Conservation (phyloP, 805 yeast genomes). For the Phaffomyces opuntiae region DNA sequence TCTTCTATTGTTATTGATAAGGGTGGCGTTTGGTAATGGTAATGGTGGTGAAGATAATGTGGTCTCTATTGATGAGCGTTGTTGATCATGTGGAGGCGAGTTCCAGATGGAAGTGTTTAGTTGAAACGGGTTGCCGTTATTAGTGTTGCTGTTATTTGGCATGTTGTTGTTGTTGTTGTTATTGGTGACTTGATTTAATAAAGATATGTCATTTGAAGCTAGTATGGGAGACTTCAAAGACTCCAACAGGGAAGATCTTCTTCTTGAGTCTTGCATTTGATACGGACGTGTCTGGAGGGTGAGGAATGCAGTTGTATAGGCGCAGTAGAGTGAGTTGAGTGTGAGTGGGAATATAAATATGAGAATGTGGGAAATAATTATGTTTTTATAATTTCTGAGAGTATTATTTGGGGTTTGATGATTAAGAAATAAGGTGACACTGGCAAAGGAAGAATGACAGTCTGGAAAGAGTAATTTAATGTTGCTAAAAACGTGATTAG, state of each 20-base stretch:
- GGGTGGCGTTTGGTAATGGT: neutral
- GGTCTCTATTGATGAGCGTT: too few species aligned
- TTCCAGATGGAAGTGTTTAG: slow-evolving; percentile 12
- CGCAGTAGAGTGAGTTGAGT: too few species aligned
- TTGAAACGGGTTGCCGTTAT: slow-evolving; percentile 10
- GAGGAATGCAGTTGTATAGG: neutral
- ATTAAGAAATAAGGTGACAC: too few species aligned
- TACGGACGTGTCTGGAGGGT: neutral
- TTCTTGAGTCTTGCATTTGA: slow-evolving; percentile 3
- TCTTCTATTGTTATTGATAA: neutral
- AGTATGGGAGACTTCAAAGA: slow-evolving; percentile 11
- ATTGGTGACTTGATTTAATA: neutral
- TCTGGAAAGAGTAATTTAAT: too few species aligned
- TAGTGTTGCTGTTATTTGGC: neutral
- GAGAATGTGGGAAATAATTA: neutral
- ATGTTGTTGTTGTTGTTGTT: neutral
- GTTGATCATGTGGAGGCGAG: too few species aligned
- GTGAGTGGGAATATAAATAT: too few species aligned
- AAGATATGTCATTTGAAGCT: slow-evolving; percentile 1
- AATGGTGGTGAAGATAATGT: too few species aligned
- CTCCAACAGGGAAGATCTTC: slow-evolving; percentile 11
- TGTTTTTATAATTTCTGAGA: too few species aligned
- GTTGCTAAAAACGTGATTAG: too few species aligned
- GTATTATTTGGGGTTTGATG: too few species aligned
- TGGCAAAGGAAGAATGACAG: too few species aligned